phyloP scores from a whole-genome alignment of 768 basidiomycete species.

The Hericium erinaceus region DNA sequence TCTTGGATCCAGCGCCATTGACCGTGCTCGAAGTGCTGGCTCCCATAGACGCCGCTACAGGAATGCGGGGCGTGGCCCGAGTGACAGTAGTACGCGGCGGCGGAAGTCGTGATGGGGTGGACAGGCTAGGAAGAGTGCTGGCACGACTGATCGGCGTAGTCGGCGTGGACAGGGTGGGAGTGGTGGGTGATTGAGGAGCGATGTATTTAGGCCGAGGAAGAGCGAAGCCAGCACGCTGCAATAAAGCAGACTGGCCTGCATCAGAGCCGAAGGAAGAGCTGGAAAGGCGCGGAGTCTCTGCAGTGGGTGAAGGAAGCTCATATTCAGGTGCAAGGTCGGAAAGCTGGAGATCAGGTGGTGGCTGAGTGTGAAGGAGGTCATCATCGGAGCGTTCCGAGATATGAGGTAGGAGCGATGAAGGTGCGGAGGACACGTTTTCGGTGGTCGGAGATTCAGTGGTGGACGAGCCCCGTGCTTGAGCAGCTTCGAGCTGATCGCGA shows the following conservation, averaged over 20 bases:
- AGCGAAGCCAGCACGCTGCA: conserved; percentile 44
- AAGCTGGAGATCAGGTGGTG: conserved; percentile 52
- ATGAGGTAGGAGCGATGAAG: conserved; percentile 21
- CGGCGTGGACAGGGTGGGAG: conserved; percentile 1
- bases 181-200: conserved; percentile 18
- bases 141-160: conserved; percentile 44
- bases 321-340: conserved; percentile 40
- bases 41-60: conserved; percentile 24
- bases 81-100: conserved; percentile 38
- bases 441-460: conserved; percentile 14
- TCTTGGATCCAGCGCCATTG: conserved; percentile 47
- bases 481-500: conserved; percentile 56
- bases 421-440: conserved; percentile 19
- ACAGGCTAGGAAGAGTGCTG: conserved; percentile 43
- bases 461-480: conserved; percentile 24
- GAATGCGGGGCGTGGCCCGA: conserved; percentile 17
- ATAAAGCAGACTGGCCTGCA: conserved; percentile 37
- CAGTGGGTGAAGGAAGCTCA: conserved; percentile 1
- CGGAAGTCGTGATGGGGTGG: conserved; percentile 35
- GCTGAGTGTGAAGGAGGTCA: conserved; percentile 47
- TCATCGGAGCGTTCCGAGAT: conserved; percentile 36
- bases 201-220: conserved; percentile 29
- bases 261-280: conserved; percentile 13
- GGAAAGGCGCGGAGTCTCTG: conserved; percentile 7
- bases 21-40: conserved; percentile 21